Evolutionary conservation across 345 rosid species (phyloP), one percentile per base, ranked within the genome.

Genomic region (Geranium rotundifolium): DNA sequence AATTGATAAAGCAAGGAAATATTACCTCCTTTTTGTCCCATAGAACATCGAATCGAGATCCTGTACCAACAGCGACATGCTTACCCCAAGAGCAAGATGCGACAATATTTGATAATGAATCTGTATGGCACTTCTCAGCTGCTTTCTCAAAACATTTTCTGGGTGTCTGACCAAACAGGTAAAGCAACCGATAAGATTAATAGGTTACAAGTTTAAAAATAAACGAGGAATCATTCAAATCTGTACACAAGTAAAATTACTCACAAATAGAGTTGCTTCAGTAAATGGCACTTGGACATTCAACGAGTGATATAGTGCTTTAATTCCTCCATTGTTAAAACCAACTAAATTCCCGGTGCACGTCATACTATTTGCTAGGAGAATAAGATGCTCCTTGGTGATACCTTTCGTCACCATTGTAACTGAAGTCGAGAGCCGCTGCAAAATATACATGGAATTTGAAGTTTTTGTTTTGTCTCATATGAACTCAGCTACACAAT

Each of bases 81-180:
- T 90, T 90, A 4, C 99, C 99, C 97, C 99, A 93, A 4, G 97
- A 84, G 75, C 96, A 88, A 61, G 99, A 84, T 2, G 95, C 96
- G 75, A 90, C 99, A 1, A 88, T 72, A 56, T 95, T 90, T 55
- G 96, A 77, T 60, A 90, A 74, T 59, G 85, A 61, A 80, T 93
- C 97, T 37, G 65, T 63, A 54, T 88, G 85, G 71, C 90, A 82
- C 71, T 90, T 93, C 75, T 82, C 95, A 39, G 99, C 89, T 56
- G 99, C 99, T 74, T 75, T 83, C 78, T 93, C 96, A 69, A 93
- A 93, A 71, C 95, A 88, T 79, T 62, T 90, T 74, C 82, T 81
- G 18, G 97, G 97, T 3, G 88, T 76, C 99, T 93, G 74, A 63
- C 64, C 41, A 71, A 63, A 65, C 60, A 63, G 49, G 62, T 46